Base-by-base conservation (phyloP, 306 rosid species). In the Rosa chinensis region DNA sequence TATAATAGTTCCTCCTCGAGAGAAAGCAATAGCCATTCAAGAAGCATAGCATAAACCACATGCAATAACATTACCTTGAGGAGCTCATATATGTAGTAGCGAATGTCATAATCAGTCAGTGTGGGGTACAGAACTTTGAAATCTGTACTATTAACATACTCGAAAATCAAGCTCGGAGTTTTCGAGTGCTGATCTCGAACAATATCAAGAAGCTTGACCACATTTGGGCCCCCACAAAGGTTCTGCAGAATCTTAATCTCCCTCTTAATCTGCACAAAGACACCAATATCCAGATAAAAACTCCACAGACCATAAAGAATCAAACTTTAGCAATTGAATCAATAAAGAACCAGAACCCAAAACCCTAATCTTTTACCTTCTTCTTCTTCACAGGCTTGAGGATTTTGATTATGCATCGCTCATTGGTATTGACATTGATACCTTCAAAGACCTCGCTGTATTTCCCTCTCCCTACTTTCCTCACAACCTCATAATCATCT, bases 351-450 rank as follows among this genome's bases (percentile, higher is more conserved):
- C 59, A 48, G 25, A 21, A 75, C 42, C 10, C 23, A 42, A 43
- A 76, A 76, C 47, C 47, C 47, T 20, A 76, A 17, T 61, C 4
- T 44, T 14, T 37, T 43, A 90, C 97, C 96, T 93, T 95, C 96
- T 95, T 95, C 84, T 95, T 95, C 96, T 95, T 95, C 13, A 95
- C 99, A 79, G 99, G 99, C 92, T 95, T 95, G 80, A 95, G 98
- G 83, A 92, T 95, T 93, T 95, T 95, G 89, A 95, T 95, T 76
- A 93, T 63, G 82, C 99, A 95, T 49, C 92, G 90, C 82, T 95
- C 99, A 23, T 83, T 91, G 89, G 87, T 90, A 47, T 87, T 92
- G 81, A 95, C 93, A 82, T 92, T 92, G 66, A 95, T 88, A 43
- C 99, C 99, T 79, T 93, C 99, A 10, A 95, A 95, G 53, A 95